A percentile compares a stretch with the other conserved stretches of the same genome.
Conservation (phyloP, 768 basidiomycete genomes). For the Phlegmacium glaucopus region DNA sequence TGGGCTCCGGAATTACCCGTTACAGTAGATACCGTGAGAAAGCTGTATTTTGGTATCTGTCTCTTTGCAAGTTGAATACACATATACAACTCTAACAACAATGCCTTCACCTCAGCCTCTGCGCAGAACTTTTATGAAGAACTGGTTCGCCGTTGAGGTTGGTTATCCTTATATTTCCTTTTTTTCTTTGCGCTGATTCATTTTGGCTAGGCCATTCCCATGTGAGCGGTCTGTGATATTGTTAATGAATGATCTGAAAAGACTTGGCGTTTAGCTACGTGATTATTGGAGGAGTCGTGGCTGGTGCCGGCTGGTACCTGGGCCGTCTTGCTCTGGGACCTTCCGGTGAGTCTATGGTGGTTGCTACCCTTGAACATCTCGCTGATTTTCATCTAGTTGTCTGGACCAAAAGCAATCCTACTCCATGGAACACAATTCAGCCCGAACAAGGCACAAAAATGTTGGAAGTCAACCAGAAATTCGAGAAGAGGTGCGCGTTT, state of each 20-base stretch:
- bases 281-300: conserved; percentile 46
- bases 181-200: conserved; percentile 1
- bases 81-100: conserved; percentile 12
- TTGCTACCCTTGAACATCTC: conserved; percentile 1
- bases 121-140: conserved; percentile 47
- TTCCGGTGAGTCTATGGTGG: conserved; percentile 34
- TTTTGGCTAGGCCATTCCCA: conserved; percentile 42
- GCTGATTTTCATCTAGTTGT: conserved; percentile 32
- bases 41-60: conserved; percentile 3
- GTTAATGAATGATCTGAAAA: neutral
- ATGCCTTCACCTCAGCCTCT: conserved; percentile 23
- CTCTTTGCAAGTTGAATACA: conserved; percentile 12
- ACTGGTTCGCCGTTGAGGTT: conserved; percentile 77
- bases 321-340: conserved; percentile 62
- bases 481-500: conserved; percentile 63
- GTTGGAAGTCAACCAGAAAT: conserved; percentile 65
- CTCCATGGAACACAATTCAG: conserved; percentile 84
- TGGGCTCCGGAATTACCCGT: conserved; percentile 34
- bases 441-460: conserved; percentile 74
- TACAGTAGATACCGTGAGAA: conserved; percentile 25
- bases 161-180: conserved; percentile 15
- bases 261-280: conserved; percentile 34
- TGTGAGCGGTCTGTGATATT: conserved; percentile 31
- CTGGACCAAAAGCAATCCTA: conserved; percentile 71
- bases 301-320: conserved; percentile 68